These are phyloP conservation scores for Drechslerella coelobrocha DNA, from an alignment of 2,329 filamentous ascomycete genomes.

Conservation along the genomic window DNA sequence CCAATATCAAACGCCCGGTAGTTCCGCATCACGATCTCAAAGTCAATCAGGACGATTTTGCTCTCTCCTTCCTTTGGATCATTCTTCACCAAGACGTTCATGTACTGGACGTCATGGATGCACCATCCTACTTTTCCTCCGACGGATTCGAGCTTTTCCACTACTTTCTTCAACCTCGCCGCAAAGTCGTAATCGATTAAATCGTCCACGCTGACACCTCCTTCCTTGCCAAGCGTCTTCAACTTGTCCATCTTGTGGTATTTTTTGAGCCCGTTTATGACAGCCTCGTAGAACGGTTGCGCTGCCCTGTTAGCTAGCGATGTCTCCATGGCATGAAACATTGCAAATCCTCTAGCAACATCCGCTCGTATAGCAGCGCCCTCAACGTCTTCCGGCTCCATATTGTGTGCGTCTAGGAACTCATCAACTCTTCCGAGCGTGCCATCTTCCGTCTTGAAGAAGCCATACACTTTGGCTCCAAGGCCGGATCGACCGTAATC, in stretches of 20 bases:
- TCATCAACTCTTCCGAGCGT: constrained; percentile 52
- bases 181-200: constrained; percentile 53
- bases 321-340: constrained; percentile 49
- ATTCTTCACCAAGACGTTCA: constrained; percentile 53
- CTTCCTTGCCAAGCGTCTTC: constrained; percentile 51
- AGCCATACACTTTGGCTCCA: constrained; percentile 52
- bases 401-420: constrained; percentile 52
- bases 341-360: constrained; percentile 48
- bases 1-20: constrained; percentile 53
- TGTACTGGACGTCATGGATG: constrained; percentile 54
- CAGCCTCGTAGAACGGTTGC: constrained; percentile 15
- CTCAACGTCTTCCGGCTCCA: constrained; percentile 53
- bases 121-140: constrained; percentile 52
- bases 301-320: constrained; percentile 9
- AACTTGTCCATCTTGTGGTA: constrained; percentile 52
- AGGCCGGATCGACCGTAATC: constrained; percentile 51
- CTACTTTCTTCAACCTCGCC: constrained; percentile 30
- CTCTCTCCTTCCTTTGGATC: constrained; percentile 47
- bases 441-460: constrained; percentile 52
- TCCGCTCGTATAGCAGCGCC: constrained; percentile 49
- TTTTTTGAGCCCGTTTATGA: constrained; percentile 35
- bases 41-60: constrained; percentile 52
- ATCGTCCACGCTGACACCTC: constrained; percentile 51
- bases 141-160: constrained; percentile 45
- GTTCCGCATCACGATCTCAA: constrained; percentile 53